Conservation (phyloP, 306 rosid species). For the Trifolium fragiferum region DNA sequence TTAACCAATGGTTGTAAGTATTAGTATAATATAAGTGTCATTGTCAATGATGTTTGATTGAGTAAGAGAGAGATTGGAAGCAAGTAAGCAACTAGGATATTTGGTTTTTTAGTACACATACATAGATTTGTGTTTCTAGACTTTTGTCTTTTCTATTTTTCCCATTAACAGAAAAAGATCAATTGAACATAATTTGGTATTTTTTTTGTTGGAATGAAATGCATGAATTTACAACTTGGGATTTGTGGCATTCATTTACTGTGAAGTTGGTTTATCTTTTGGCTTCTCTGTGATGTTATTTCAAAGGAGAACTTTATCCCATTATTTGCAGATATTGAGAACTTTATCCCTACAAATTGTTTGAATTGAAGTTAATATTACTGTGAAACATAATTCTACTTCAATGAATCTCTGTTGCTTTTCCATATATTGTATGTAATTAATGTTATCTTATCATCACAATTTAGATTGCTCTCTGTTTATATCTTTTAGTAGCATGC, state of each 20-base stretch:
- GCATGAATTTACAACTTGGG: background rate
- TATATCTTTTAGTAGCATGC: background rate
- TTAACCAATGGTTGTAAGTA: conserved; percentile 21
- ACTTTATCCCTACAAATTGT: background rate
- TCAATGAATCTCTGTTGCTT: background rate
- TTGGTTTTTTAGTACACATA: conserved; percentile 30
- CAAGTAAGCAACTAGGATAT: conserved; percentile 10
- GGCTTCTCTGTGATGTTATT: background rate
- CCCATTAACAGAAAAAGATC: background rate
- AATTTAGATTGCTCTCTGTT: background rate
- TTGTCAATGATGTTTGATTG: conserved; percentile 32
- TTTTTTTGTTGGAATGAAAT: background rate
- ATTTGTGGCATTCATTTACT: conserved; percentile 19
- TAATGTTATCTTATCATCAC: background rate
- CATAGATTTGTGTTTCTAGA: conserved; percentile 17
- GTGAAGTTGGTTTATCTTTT: conserved; percentile 12
- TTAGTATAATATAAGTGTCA: conserved; percentile 21
- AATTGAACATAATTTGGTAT: background rate
- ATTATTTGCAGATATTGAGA: background rate
- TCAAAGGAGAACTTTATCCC: background rate
- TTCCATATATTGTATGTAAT: background rate
- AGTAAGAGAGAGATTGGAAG: conserved; percentile 20
- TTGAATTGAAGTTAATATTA: conserved; percentile 2
- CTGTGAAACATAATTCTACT: background rate
- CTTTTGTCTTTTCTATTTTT: background rate